A percentile compares a stretch with the other conserved stretches of the same genome.
These are phyloP conservation scores for Apophysomyces ossiformis DNA, from an alignment of 371 early-diverging fungal genomes.

Conservation along the genomic window DNA sequence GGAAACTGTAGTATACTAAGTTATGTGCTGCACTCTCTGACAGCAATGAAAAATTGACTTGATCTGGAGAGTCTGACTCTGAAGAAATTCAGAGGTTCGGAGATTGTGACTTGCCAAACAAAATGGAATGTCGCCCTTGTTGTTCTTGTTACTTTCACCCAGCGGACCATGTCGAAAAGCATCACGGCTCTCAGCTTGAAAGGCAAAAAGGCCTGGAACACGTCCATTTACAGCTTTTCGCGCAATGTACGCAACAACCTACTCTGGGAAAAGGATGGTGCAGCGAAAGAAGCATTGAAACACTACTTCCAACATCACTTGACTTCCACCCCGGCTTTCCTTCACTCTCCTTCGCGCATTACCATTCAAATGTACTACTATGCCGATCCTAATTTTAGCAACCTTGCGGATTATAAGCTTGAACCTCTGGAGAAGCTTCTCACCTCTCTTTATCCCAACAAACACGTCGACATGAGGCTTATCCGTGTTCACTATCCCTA, in stretches of 20 bases:
- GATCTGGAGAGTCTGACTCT: too few species aligned
- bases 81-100: background rate
- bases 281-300: conserved; percentile 44
- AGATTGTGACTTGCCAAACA: conserved; percentile 1
- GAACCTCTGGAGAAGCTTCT: conserved; percentile 51
- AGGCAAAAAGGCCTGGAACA: conserved; percentile 57
- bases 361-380: conserved; percentile 58
- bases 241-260: conserved; percentile 52
- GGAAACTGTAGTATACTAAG: too few species aligned
- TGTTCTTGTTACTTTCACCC: conserved; percentile 7
- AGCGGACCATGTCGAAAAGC: conserved; percentile 50
- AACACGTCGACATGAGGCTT: conserved; percentile 48
- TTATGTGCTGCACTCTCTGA: too few species aligned
- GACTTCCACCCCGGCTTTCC: conserved; percentile 55
- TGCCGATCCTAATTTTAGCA: conserved; percentile 44
- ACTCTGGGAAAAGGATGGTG: conserved; percentile 55
- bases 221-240: conserved; percentile 51
- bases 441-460: conserved; percentile 46
- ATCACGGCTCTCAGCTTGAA: conserved; percentile 55
- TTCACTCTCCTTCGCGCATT: conserved; percentile 51
- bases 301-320: conserved; percentile 55
- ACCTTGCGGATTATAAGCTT: conserved; percentile 37
- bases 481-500: conserved; percentile 55
- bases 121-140: background rate
- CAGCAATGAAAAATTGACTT: too few species aligned